Conservation (phyloP, 495 filamentous ascomycete genomes). For the Talaromyces adpressus region DNA sequence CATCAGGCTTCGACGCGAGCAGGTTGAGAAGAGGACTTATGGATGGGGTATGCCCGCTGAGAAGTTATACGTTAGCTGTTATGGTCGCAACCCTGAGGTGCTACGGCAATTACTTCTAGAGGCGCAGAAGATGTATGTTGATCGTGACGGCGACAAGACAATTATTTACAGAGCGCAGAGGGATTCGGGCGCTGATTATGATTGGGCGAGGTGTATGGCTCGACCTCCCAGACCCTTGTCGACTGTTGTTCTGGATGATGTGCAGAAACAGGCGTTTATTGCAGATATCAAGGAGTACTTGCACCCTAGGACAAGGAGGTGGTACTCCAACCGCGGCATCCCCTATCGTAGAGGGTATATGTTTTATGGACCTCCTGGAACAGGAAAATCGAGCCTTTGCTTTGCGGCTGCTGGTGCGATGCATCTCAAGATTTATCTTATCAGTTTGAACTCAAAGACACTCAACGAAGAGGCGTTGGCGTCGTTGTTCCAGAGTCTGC, state of each 20-base stretch:
- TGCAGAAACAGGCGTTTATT: conserved; percentile 65
- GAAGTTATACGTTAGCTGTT: conserved; percentile 55
- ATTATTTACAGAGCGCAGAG: conserved; percentile 55
- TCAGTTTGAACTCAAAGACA: conserved; percentile 35
- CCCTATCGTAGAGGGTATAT: conserved; percentile 43
- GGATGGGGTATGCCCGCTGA: conserved; percentile 40
- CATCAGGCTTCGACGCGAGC: conserved; percentile 46
- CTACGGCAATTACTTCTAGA: conserved; percentile 62
- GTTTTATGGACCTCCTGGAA: conserved; percentile 41
- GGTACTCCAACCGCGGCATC: conserved; percentile 69
- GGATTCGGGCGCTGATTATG: conserved; percentile 24
- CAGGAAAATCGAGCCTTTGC: conserved; percentile 46
- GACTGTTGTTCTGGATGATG: conserved; percentile 74
- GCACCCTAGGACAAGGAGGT: conserved; percentile 60
- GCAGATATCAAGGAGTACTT: conserved; percentile 86
- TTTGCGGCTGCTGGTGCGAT: conserved; percentile 39
- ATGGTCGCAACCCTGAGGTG: conserved; percentile 40
- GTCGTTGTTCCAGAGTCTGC: conserved; percentile 55
- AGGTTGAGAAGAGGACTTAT: conserved; percentile 19
- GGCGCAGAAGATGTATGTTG: conserved; percentile 49
- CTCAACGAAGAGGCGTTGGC: conserved; percentile 61
- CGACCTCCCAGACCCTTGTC: conserved; percentile 70
- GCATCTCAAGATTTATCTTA: conserved; percentile 37
- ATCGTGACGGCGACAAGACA: conserved; percentile 54
- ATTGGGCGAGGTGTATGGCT: conserved; percentile 60